Conservation (phyloP, 2,329 filamentous ascomycete genomes). For the Nemania bipapillata region DNA sequence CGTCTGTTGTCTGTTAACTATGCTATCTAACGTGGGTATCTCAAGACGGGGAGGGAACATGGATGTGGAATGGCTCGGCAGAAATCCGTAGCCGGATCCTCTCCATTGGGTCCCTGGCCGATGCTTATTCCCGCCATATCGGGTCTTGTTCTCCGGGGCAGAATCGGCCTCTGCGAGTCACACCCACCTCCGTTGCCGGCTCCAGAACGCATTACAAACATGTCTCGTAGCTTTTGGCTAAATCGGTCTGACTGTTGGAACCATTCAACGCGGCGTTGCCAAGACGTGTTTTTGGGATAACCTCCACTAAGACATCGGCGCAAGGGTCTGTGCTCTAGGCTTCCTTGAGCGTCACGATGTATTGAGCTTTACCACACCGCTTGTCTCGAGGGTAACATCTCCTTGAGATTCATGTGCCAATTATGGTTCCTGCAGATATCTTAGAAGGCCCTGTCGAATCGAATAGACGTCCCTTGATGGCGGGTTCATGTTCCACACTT, state of each 20-base stretch:
- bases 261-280: not conserved
- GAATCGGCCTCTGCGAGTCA: conserved; percentile 41
- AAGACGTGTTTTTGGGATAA: not conserved
- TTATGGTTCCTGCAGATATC: not conserved
- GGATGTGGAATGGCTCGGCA: conserved; percentile 4
- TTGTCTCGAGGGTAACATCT: not conserved
- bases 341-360: conserved; percentile 4
- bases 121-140: conserved; percentile 39
- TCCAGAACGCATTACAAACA: conserved; percentile 21
- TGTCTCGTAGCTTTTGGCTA: conserved; percentile 4
- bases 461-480: not conserved
- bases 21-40: not conserved
- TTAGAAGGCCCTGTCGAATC: not conserved
- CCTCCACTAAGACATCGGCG: not conserved
- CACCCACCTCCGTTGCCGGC: conserved; percentile 44
- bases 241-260: not conserved
- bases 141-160: conserved; percentile 34
- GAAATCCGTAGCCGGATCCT: conserved; percentile 12
- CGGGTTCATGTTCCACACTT: not conserved
- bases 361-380: conserved; percentile 1
- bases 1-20: not conserved
- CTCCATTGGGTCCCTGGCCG: conserved; percentile 18
- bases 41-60: conserved; percentile 6
- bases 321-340: not conserved
- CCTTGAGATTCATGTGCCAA: not conserved